phyloP scores from a whole-genome alignment of 805 yeast genomes.

The Wickerhamomyces tratensis region DNA sequence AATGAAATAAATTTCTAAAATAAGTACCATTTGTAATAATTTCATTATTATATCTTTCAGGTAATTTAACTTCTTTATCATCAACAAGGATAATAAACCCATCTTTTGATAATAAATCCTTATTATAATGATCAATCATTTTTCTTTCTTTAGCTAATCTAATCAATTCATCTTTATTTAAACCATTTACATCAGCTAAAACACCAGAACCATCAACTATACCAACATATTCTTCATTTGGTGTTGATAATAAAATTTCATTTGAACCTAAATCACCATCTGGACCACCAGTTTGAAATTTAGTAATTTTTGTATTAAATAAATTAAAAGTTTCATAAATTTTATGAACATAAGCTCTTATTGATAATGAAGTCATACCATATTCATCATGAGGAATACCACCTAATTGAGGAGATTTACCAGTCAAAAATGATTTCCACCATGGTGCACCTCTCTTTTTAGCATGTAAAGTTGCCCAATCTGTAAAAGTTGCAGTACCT shows the following conservation, averaged over 20 bases:
- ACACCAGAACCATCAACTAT: conserved; percentile 96
- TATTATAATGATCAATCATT: conserved; percentile 66
- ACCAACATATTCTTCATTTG: conserved; percentile 74
- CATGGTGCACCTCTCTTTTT: conserved; percentile 86
- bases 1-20: conserved; percentile 87
- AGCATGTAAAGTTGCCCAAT: conserved; percentile 97
- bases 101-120: conserved; percentile 49
- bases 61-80: conserved; percentile 69
- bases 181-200: conserved; percentile 82
- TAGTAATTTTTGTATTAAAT: conserved; percentile 47
- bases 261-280: conserved; percentile 97
- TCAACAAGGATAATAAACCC: conserved; percentile 85
- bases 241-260: conserved; percentile 76
- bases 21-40: conserved; percentile 74
- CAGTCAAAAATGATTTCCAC: conserved; percentile 98
- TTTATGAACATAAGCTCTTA: conserved; percentile 82
- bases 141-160: conserved; percentile 71
- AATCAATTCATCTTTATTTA: conserved; percentile 68
- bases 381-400: conserved; percentile 98
- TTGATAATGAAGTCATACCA: conserved; percentile 96
- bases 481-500: conserved; percentile 90
- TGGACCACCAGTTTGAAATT: conserved; percentile 98
- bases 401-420: conserved; percentile 84
- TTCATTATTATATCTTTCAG: conserved; percentile 44
- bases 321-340: conserved; percentile 72